Evolutionary conservation across 2,329 filamentous ascomycete species (phyloP), one percentile per base, ranked within the genome.

Genomic region (Bisporella sp.): DNA sequence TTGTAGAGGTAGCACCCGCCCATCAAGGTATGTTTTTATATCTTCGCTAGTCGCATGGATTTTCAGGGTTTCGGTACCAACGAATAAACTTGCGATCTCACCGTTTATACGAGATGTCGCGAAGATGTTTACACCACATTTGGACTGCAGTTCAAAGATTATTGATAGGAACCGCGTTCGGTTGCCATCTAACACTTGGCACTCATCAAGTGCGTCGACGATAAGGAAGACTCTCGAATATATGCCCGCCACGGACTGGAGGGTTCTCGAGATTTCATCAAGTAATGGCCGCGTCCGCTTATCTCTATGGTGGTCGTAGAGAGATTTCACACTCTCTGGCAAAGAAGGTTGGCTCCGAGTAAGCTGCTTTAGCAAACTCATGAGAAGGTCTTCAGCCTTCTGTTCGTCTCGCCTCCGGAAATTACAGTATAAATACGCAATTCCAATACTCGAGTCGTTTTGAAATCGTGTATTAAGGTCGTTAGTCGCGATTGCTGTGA

Each of bases 311-410:
- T n/a, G n/a, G n/a, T 46, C 45, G 49, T 67, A 54, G 9, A 65
- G 46, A 9, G 40, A 8, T 51, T 50, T 47, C 4, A 65, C 39
- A 21, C 48, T 46, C 7, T 53, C 45, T 6, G 54, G 51, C 6
- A 60, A n/a, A 33, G 48, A 40, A 8, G 30, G 12, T 39, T 37
- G 47, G 48, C 44, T 5, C 11, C 45, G 4, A 33, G 32, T 12
- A 31, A 70, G 59, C 45, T 69, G 68, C 44, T 64, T 66, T 1
- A 67, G 35, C 1, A 70, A 42, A 40, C 54, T 63, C 1, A 56
- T 46, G 0, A 69, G 48, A 1, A 69, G 43, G 5, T 58, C 48
- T 0, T 50, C 31, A n/a, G n/a, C n/a, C n/a, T n/a, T n/a, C n/a
- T n/a, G n/a, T n/a, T n/a, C n/a, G n/a, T n/a, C n/a, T n/a, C 1